Percentiles rank a stretch among this genome's conserved stretches.
Evolutionary conservation across 2,329 filamentous ascomycete species (phyloP).

Genomic region (Sporothrix phasma): DNA sequence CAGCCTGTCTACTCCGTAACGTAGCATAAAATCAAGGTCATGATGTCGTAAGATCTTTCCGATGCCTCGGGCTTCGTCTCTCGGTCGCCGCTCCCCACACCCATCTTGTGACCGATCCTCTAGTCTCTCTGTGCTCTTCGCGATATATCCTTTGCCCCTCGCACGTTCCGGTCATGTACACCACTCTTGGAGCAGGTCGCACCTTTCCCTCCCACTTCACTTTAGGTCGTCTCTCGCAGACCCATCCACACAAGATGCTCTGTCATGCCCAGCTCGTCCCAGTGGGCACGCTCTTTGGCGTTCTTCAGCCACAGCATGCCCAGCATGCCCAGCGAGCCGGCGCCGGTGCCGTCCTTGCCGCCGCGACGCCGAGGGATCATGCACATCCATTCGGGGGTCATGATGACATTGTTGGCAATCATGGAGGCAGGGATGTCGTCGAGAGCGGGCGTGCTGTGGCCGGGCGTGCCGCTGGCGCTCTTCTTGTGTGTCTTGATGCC

Average conservation of each 20-base stretch:
- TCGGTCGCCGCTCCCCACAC: neutral
- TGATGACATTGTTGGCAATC: constrained; percentile 27
- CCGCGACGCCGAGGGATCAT: constrained; percentile 27
- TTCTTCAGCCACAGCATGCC: constrained; percentile 26
- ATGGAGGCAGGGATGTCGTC: constrained; percentile 7
- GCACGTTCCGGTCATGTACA: too few species aligned
- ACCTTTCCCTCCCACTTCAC: neutral
- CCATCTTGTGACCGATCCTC: neutral
- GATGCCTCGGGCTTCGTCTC: neutral
- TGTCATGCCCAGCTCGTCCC: constrained; percentile 22
- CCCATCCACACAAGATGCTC: constrained; percentile 21
- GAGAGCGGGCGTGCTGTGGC: constrained; percentile 10
- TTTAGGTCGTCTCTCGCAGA: constrained; percentile 8
- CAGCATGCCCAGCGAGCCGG: constrained; percentile 29
- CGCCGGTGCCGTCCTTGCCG: constrained; percentile 21
- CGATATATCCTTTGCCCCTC: neutral
- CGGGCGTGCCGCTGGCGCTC: neutral
- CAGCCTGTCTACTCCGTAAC: neutral
- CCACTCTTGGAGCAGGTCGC: too few species aligned
- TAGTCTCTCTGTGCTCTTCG: neutral
- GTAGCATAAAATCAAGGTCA: neutral
- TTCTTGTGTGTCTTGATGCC: neutral
- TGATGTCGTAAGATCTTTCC: neutral
- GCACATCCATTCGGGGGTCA: constrained; percentile 26
- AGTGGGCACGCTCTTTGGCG: constrained; percentile 21